Percentiles rank a stretch among this genome's conserved stretches.
phyloP scores from a whole-genome alignment of 2,329 filamentous ascomycete species.

The Xylariomycetidae sp. region DNA sequence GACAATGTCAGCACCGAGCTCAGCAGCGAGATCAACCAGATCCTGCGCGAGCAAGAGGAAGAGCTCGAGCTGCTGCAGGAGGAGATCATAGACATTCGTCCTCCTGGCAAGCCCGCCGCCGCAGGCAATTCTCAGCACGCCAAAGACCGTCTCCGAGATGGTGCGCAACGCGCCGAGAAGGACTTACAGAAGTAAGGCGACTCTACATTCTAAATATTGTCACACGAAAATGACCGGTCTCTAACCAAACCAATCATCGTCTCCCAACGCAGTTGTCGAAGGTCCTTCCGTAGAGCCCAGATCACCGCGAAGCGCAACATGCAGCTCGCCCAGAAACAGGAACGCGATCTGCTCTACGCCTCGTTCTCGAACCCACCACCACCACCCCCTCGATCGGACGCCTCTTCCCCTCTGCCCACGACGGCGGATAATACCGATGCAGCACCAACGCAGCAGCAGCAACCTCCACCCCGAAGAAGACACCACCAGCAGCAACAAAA shows the following conservation, averaged over 20 bases:
- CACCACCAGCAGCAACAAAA: slow-evolving; percentile 32
- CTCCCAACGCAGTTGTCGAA: slow-evolving; percentile 41
- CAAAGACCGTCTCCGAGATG: slow-evolving; percentile 60
- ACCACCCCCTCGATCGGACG: slow-evolving; percentile 31
- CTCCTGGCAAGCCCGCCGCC: slow-evolving; percentile 44
- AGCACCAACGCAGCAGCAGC: slow-evolving; percentile 29
- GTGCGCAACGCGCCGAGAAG: slow-evolving; percentile 59
- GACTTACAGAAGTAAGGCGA: slow-evolving; percentile 65
- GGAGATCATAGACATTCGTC: slow-evolving; percentile 70
- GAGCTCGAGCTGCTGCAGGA: slow-evolving; percentile 77
- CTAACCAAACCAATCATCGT: slow-evolving; percentile 16
- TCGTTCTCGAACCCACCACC: slow-evolving; percentile 55
- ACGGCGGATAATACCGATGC: slow-evolving; percentile 18
- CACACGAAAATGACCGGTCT: no score
- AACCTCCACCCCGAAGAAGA: no score
- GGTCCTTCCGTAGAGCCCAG: slow-evolving; percentile 76
- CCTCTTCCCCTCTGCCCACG: slow-evolving; percentile 27
- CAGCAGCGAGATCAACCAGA: slow-evolving; percentile 72
- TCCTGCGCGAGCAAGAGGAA: slow-evolving; percentile 73
- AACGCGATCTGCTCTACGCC: slow-evolving; percentile 71
- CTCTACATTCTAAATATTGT: no score
- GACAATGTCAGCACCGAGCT: slow-evolving; percentile 64
- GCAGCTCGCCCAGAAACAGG: slow-evolving; percentile 66
- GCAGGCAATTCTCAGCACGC: slow-evolving; percentile 58
- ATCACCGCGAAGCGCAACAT: slow-evolving; percentile 72